A percentile compares a stretch with the other conserved stretches of the same genome.
These are phyloP conservation scores for Boechera divaricarpa DNA, from an alignment of 345 rosid species.

Conservation along the genomic window DNA sequence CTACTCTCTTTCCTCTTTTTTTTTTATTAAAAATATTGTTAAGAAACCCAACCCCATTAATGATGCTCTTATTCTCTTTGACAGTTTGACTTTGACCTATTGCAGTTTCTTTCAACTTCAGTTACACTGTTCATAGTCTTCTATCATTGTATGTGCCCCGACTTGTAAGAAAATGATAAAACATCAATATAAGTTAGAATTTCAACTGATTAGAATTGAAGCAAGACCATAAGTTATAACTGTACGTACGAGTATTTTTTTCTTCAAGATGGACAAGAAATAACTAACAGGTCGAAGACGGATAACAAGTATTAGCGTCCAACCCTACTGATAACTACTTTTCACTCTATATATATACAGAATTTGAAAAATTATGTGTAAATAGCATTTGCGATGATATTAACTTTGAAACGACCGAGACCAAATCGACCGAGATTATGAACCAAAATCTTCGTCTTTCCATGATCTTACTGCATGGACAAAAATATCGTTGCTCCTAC, in stretches of 20 bases:
- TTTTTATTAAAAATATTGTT: too few species aligned
- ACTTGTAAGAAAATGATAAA: background rate
- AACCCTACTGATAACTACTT: background rate
- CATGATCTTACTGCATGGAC: too few species aligned
- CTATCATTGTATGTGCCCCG: background rate
- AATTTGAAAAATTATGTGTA: too few species aligned
- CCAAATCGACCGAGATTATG: too few species aligned
- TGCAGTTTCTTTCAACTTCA: background rate
- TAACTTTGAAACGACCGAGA: too few species aligned
- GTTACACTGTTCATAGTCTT: background rate
- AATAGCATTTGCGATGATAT: too few species aligned
- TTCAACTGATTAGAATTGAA: background rate
- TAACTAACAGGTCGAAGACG: background rate
- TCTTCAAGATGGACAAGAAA: background rate
- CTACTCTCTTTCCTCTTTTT: too few species aligned
- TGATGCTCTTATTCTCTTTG: background rate
- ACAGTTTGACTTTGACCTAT: background rate
- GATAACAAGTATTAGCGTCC: background rate
- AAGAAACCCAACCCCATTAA: too few species aligned
- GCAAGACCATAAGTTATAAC: background rate
- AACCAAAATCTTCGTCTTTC: too few species aligned
- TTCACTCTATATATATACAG: too few species aligned
- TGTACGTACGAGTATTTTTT: background rate
- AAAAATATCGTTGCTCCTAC: too few species aligned
- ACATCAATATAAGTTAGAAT: background rate